Conservation (phyloP, 1,284 basidiomycete species). For the Microbotryum silenes-acaulis region DNA sequence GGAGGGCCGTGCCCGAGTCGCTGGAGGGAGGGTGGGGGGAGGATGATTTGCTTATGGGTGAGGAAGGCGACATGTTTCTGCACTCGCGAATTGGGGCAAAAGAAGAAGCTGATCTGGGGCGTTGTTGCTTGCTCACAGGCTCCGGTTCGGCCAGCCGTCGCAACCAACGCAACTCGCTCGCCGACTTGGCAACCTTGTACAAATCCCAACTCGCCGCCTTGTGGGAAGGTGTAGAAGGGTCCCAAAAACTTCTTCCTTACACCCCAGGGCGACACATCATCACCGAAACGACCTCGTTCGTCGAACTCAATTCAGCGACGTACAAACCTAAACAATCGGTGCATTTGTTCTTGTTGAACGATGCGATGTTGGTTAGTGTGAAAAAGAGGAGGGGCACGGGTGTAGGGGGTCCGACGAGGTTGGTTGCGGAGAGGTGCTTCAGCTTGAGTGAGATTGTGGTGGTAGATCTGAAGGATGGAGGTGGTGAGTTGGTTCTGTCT, state of each 20-base stretch:
- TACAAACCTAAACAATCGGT: slow-evolving; percentile 85
- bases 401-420: slow-evolving; percentile 52
- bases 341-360: slow-evolving; percentile 83
- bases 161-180: slow-evolving; percentile 72
- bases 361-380: slow-evolving; percentile 79
- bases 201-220: slow-evolving; percentile 86
- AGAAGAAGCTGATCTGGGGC: slow-evolving; percentile 43
- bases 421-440: slow-evolving; percentile 91
- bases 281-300: slow-evolving; percentile 72
- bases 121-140: slow-evolving; percentile 41
- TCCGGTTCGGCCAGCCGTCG: slow-evolving; percentile 20
- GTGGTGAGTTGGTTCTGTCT: slow-evolving; percentile 51
- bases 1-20: slow-evolving; percentile 88
- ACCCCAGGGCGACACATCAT: slow-evolving; percentile 85
- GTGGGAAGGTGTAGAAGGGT: slow-evolving; percentile 89
- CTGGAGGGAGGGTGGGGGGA: slow-evolving; percentile 58
- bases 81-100: slow-evolving; percentile 23
- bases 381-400: slow-evolving; percentile 37
- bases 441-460: slow-evolving; percentile 84
- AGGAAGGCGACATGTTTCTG: slow-evolving; percentile 13
- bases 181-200: slow-evolving; percentile 87
- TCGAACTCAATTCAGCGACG: slow-evolving; percentile 84
- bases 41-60: slow-evolving; percentile 28
- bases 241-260: slow-evolving; percentile 86
- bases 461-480: slow-evolving; percentile 87